Evolutionary conservation across 257 asterid species (phyloP).

Genomic region (Solanum neorickii): DNA sequence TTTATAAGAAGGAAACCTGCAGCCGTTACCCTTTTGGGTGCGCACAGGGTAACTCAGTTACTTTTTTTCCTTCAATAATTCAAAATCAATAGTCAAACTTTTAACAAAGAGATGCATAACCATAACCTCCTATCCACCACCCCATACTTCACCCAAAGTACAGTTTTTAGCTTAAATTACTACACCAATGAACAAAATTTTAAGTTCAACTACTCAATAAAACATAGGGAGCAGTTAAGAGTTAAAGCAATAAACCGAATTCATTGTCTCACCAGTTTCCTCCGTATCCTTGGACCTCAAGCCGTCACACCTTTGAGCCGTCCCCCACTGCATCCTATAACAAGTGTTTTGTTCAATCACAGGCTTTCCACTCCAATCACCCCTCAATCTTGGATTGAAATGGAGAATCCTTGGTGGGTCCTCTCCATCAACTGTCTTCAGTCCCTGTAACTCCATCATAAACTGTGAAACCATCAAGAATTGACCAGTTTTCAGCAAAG

Average conservation of each 20-base stretch:
- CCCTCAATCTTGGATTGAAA: slow-evolving; percentile 76
- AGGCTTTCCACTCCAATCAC: slow-evolving; percentile 96
- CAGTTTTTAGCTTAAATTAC: background rate
- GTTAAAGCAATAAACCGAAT: slow-evolving; percentile 1
- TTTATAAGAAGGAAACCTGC: no score
- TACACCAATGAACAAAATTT: background rate
- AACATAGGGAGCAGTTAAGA: background rate
- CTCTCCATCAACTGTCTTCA: slow-evolving; percentile 85
- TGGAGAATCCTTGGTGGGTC: slow-evolving; percentile 91
- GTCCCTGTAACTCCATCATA: slow-evolving; percentile 89
- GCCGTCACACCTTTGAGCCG: slow-evolving; percentile 81
- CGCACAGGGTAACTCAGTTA: background rate
- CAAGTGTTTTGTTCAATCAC: slow-evolving; percentile 92
- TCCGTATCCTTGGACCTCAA: slow-evolving; percentile 72
- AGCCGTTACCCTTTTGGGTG: no score
- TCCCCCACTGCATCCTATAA: slow-evolving; percentile 96
- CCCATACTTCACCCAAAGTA: background rate
- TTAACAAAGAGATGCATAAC: background rate
- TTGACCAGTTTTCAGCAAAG: slow-evolving; percentile 61
- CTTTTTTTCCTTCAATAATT: background rate
- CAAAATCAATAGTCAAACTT: background rate
- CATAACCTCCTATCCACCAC: background rate
- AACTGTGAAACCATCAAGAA: slow-evolving; percentile 83
- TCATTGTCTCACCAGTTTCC: slow-evolving; percentile 58
- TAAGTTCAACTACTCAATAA: background rate